Evolutionary conservation across 2,329 filamentous ascomycete species (phyloP), one percentile per base, ranked within the genome.

Genomic region (Paracorniculantispora psalliotae): DNA sequence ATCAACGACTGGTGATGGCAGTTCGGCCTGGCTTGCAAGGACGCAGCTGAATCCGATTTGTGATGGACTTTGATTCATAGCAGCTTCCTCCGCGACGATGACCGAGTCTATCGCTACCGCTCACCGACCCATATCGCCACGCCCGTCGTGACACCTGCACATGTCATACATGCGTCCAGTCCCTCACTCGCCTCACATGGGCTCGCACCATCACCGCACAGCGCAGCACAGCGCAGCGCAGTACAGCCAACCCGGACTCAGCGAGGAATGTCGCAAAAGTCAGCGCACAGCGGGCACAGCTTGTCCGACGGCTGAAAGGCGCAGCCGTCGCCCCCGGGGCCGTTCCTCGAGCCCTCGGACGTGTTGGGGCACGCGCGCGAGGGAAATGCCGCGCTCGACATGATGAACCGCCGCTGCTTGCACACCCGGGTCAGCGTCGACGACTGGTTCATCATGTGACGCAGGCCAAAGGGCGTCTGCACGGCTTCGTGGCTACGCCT

Each of bases 341-440:
- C 53, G 28, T 13, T 23, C 43, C 43, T 47, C 15, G 53, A 56
- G 15, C 8, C 53, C 30, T 35, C 43, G 28, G 53, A 56, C 13
- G 53, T 56, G 21, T 56, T 56, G 21, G 53, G 53, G 44, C 53
- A 56, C 43, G 47, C 53, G 41, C 53, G 43, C 1, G 43, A 21
- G 1, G 53, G 13, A 28, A 47, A 56, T 19, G 53, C 53, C 15
- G 41, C 53, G 19, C 30, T 26, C n/a, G 53, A 56, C 53, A 56
- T 56, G 53, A 56, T 30, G 30, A 56, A 56, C 10, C 41, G 41
- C 15, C 53, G 53, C 53, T 35, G 41, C 43, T 48, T 47, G 53
- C 53, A 56, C 28, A 56, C 53, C 5, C 47, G 9, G 5, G 30
- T 47, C 6, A 39, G 19, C 21, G 37, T 28, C 19, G 30, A 43